Evolutionary conservation across 1,284 basidiomycete genomes (phyloP).

Genomic region (Xanthoconium separans): DNA sequence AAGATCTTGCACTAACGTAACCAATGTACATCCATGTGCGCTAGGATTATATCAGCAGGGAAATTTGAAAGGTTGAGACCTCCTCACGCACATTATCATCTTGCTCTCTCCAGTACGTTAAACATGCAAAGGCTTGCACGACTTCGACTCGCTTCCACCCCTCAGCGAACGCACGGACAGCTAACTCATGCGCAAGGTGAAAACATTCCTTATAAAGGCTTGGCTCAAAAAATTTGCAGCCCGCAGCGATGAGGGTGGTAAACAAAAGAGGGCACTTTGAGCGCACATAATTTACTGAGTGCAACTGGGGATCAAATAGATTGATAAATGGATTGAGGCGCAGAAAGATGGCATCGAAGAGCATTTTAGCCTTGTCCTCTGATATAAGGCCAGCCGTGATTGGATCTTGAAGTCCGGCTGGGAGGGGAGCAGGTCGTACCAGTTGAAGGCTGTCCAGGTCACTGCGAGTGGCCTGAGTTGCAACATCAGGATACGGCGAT

Average conservation of each 20-base stretch:
- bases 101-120: slow-evolving; percentile 86
- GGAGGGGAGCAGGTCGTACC: slow-evolving; percentile 37
- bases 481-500: slow-evolving; percentile 36
- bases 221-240: slow-evolving; percentile 81
- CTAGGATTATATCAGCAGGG: slow-evolving; percentile 38
- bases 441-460: slow-evolving; percentile 35
- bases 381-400: slow-evolving; percentile 65
- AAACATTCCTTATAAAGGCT: slow-evolving; percentile 66
- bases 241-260: slow-evolving; percentile 78
- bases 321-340: slow-evolving; percentile 84
- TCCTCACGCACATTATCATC: slow-evolving; percentile 62
- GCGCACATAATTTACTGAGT: slow-evolving; percentile 73
- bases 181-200: slow-evolving; percentile 67
- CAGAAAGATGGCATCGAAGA: slow-evolving; percentile 75
- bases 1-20: slow-evolving; percentile 50
- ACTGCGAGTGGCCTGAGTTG: slow-evolving; percentile 22
- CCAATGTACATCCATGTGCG: slow-evolving; percentile 84
- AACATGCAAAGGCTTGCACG: slow-evolving; percentile 79
- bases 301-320: slow-evolving; percentile 76
- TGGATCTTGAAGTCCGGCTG: slow-evolving; percentile 55
- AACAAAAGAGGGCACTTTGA: slow-evolving; percentile 75
- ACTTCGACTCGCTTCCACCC: slow-evolving; percentile 77
- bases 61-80: slow-evolving; percentile 9
- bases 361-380: slow-evolving; percentile 61
- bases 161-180: slow-evolving; percentile 74